These are phyloP conservation scores for Pterocarpus santalinus DNA, from an alignment of 306 rosid genomes.

Conservation along the genomic window DNA sequence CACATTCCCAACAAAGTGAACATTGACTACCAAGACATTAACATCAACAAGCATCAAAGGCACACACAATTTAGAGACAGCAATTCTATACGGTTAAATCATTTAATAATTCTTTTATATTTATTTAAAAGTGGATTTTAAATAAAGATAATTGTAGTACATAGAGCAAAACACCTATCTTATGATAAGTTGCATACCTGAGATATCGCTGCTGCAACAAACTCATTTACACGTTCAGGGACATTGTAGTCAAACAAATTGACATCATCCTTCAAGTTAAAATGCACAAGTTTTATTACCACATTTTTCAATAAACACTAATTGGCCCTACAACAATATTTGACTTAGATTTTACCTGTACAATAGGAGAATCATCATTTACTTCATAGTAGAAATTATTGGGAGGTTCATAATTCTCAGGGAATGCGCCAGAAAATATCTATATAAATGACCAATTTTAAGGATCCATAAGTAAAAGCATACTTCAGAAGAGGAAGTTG, in stretches of 20 bases:
- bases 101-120: neutral
- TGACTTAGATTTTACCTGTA: constrained; percentile 65
- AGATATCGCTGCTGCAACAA: constrained; percentile 74
- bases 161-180: constrained; percentile 21
- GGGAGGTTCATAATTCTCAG: constrained; percentile 84
- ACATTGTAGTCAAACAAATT: constrained; percentile 83
- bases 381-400: constrained; percentile 72
- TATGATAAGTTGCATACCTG: constrained; percentile 57
- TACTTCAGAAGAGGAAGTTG: neutral
- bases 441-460: constrained; percentile 40
- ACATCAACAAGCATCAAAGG: neutral
- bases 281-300: constrained; percentile 6
- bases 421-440: constrained; percentile 83
- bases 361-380: constrained; percentile 63
- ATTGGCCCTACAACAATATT: constrained; percentile 16
- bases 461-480: constrained; percentile 23
- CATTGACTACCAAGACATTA: constrained; percentile 10
- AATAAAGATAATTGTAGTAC: constrained; percentile 13
- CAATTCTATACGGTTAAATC: neutral
- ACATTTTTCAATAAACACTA: constrained; percentile 29
- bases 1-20: neutral
- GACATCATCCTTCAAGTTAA: constrained; percentile 69
- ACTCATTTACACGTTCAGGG: constrained; percentile 73
- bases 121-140: constrained; percentile 24
- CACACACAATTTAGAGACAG: constrained; percentile 16